phyloP scores from a whole-genome alignment of 179 eudicot species.

The Amaranthus tricolor region DNA sequence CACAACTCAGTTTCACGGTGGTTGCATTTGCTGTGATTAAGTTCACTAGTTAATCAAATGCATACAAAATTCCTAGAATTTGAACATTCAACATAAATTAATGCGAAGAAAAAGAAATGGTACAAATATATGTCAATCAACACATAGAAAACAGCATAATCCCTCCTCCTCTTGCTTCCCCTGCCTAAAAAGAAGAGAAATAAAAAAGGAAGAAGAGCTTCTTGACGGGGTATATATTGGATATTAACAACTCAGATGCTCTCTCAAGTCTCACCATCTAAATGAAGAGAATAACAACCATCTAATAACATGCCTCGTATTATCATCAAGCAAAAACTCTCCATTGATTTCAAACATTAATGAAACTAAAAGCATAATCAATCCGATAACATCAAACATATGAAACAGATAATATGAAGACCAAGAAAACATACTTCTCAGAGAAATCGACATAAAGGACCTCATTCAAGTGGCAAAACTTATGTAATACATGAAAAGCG shows the following conservation, averaged over 20 bases:
- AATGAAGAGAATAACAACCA: not conserved
- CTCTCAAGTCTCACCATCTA: not conserved
- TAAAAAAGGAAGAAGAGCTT: no score
- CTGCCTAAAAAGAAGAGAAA: no score
- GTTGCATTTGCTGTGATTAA: conserved; percentile 69
- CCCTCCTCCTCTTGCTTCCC: no score
- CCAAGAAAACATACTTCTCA: no score
- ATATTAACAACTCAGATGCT: no score
- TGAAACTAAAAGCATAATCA: not conserved
- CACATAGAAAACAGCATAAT: not conserved
- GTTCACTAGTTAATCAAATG: not conserved
- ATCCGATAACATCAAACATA: not conserved
- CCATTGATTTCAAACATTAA: not conserved
- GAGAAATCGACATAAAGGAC: no score
- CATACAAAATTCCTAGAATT: conserved; percentile 5
- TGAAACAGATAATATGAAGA: no score
- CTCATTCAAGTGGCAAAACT: not conserved
- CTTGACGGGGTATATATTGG: no score
- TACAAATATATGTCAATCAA: not conserved
- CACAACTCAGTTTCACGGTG: conserved; percentile 83
- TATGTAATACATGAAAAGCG: not conserved
- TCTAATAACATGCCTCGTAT: no score
- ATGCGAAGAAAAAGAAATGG: conserved; percentile 5
- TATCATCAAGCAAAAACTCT: no score
- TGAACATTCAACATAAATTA: not conserved